Percentiles rank a stretch among this genome's conserved stretches.
Conservation (phyloP, 345 rosid species). For the Pugionium dolabratum region DNA sequence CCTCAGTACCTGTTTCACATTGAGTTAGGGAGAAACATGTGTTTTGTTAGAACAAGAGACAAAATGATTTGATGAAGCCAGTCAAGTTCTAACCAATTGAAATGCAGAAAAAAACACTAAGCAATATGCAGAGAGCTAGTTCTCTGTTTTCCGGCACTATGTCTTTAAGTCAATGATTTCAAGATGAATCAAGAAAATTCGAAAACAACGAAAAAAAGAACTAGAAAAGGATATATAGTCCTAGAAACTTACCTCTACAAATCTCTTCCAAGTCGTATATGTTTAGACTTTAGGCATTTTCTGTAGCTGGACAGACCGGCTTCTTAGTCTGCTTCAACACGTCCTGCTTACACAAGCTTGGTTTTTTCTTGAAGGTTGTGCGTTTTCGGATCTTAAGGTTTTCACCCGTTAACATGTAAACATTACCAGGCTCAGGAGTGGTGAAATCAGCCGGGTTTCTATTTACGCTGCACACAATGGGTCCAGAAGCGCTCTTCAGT, state of each 20-base stretch:
- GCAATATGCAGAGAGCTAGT: neutral
- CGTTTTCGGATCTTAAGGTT: conserved; percentile 47
- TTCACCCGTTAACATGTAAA: conserved; percentile 60
- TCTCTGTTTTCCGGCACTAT: no score
- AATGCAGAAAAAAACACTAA: no score
- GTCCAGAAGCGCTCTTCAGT: conserved; percentile 39
- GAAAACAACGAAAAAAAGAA: neutral
- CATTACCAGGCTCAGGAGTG: conserved; percentile 61
- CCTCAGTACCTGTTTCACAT: no score
- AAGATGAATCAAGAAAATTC: conserved; percentile 3
- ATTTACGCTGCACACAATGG: conserved; percentile 59
- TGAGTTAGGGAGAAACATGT: neutral
- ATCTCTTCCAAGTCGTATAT: conserved; percentile 14
- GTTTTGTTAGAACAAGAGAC: no score
- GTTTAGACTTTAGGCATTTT: conserved; percentile 32
- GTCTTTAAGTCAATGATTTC: neutral
- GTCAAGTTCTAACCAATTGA: neutral
- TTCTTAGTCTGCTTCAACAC: conserved; percentile 26
- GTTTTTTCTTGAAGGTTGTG: conserved; percentile 18
- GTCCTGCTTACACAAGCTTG: conserved; percentile 25
- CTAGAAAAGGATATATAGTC: neutral
- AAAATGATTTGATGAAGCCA: no score
- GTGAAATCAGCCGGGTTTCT: conserved; percentile 94
- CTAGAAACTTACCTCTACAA: conserved; percentile 26
- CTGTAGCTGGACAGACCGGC: conserved; percentile 17